Base-by-base conservation (phyloP, 192 early-diverging fungal genomes). In the Entomortierella lignicola region DNA sequence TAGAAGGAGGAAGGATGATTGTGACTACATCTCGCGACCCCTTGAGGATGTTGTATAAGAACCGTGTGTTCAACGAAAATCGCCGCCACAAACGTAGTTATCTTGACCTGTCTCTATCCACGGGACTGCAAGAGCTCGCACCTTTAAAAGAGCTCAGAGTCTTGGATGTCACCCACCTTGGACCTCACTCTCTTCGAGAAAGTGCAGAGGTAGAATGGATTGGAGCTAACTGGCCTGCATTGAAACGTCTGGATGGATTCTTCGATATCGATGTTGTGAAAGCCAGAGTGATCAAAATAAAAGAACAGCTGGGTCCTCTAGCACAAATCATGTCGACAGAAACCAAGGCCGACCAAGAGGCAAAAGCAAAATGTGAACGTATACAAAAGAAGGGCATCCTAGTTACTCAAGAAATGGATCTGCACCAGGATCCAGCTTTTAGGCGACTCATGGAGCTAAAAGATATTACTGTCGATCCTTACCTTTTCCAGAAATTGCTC, bases 71-170 rank as follows among this genome's bases (percentile, higher is more conserved):
- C 12, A 58, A 39, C 8, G 2, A n/a, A 37, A 32, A 54, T 2
- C n/a, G 23, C 4, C 4, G 2, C 4, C 27, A 30, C 31, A 32
- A 4, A 8, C 61, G 61, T 27, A 23, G 47, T 3, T 30, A 69
- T 30, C 7, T 71, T 2, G n/a, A 21, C 1, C 29, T 71, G 59
- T 62, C 59, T 1, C 30, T 71, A 0, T 21, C 48, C 0, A 55
- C 34, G 3, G 69, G 69, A 6, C 32, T 71, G 52, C 21, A 55
- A 5, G 27, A 71, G 15, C 52, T 71, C 5, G 58, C 58, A n/a
- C 27, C 39, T 25, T 23, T 71, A 18, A 25, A 54, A 18, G 20
- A 47, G 1, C 42, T 71, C 1, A 52, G 41, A 50, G 13, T 23
- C 2, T n/a, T 71, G 26, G 23, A 61, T 18, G 1, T 71, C 12